These are phyloP conservation scores for Naematelia encephala DNA, from an alignment of 768 basidiomycete genomes.

Conservation along the genomic window DNA sequence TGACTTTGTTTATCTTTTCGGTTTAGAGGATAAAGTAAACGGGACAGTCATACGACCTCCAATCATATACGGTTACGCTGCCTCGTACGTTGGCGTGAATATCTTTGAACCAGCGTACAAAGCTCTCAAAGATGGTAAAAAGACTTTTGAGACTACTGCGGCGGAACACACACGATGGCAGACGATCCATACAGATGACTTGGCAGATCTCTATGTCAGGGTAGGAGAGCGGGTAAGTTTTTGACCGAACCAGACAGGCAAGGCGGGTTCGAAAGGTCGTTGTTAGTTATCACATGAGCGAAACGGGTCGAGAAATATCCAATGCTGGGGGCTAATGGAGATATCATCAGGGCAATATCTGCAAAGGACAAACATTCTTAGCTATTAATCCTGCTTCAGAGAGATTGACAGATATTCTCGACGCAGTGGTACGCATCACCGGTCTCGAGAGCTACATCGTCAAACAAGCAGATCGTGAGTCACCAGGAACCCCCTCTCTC, in stretches of 20 bases:
- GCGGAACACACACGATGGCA: conserved; percentile 44
- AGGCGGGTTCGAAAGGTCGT: background rate
- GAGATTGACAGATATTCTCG: conserved; percentile 53
- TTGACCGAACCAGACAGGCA: background rate
- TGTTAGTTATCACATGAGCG: background rate
- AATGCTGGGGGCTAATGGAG: background rate
- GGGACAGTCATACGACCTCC: conserved; percentile 56
- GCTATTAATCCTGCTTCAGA: conserved; percentile 53
- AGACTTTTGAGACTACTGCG: conserved; percentile 51
- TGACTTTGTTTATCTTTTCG: background rate
- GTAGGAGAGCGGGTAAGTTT: conserved; percentile 52
- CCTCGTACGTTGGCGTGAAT: conserved; percentile 49
- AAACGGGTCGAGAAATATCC: background rate
- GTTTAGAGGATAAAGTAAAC: conserved; percentile 46
- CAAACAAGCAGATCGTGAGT: conserved; percentile 44
- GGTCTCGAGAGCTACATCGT: conserved; percentile 52
- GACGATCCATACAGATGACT: conserved; percentile 55
- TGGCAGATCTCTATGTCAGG: conserved; percentile 55
- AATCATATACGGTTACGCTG: conserved; percentile 55
- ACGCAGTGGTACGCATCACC: conserved; percentile 52
- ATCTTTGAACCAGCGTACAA: conserved; percentile 49
- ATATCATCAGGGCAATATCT: conserved; percentile 29
- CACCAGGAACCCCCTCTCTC: conserved; percentile 43
- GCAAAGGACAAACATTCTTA: conserved; percentile 54
- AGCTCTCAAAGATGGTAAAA: conserved; percentile 41